A percentile compares a stretch with the other conserved stretches of the same genome.
These are phyloP conservation scores for Marchantia polymorpha DNA, from an alignment of 225 moss, liverwort and hornwort species.

Conservation along the genomic window DNA sequence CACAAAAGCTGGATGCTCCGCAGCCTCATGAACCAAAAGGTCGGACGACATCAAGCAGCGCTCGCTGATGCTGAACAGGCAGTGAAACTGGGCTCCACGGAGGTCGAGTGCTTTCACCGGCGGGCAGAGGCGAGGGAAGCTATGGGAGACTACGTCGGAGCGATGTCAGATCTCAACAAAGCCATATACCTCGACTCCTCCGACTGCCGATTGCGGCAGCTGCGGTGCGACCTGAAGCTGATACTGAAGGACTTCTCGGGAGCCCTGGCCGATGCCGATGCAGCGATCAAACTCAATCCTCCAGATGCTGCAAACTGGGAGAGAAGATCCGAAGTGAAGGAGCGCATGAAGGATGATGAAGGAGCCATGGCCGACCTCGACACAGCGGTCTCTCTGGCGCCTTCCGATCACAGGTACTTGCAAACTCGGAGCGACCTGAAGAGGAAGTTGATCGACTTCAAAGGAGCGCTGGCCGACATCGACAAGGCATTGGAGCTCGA, in stretches of 20 bases:
- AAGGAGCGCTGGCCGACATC: neutral
- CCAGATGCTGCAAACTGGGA: neutral
- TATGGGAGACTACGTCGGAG: neutral
- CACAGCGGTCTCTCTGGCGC: neutral
- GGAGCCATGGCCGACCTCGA: constrained; percentile 1
- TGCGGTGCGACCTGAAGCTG: neutral
- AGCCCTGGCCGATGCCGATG: neutral
- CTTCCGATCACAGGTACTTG: neutral
- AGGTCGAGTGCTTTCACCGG: neutral
- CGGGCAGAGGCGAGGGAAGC: neutral
- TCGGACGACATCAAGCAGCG: neutral
- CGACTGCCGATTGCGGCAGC: neutral
- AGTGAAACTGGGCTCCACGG: neutral
- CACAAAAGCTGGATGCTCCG: constrained; percentile 11
- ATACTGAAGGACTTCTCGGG: neutral
- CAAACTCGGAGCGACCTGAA: constrained; percentile 7
- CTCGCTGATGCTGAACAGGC: constrained; percentile 1
- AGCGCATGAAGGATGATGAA: neutral
- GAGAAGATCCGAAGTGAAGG: neutral
- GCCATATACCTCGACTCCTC: neutral
- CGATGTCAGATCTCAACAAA: neutral
- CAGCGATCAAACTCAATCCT: neutral
- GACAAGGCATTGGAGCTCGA: neutral
- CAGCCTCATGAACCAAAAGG: neutral
- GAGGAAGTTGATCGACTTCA: neutral